These are phyloP conservation scores for Collybia sp. DNA, from an alignment of 768 basidiomycete genomes.

Conservation along the genomic window DNA sequence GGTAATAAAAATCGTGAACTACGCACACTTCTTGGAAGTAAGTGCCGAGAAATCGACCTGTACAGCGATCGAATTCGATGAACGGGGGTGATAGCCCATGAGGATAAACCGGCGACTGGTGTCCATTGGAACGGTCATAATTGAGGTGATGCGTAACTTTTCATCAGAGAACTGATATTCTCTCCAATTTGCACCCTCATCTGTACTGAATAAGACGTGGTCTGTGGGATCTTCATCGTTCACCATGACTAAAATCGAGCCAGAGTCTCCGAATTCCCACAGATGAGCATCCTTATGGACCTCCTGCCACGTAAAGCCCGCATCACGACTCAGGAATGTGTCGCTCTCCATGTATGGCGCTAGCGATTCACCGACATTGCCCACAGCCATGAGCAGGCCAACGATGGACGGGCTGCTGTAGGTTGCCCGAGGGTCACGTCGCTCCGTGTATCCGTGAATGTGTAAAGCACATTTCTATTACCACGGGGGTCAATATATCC, in stretches of 20 bases:
- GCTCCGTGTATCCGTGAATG: slow-evolving; percentile 94
- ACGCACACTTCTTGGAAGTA: slow-evolving; percentile 72
- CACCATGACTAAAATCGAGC: slow-evolving; percentile 87
- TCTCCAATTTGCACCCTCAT: slow-evolving; percentile 86
- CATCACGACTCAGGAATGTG: slow-evolving; percentile 95
- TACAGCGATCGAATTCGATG: slow-evolving; percentile 53
- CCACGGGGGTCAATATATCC: slow-evolving; percentile 1
- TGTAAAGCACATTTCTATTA: slow-evolving; percentile 79
- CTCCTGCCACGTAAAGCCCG: slow-evolving; percentile 97
- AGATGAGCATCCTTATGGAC: slow-evolving; percentile 97
- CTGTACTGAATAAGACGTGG: slow-evolving; percentile 81
- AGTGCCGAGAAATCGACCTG: slow-evolving; percentile 88
- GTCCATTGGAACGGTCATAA: slow-evolving; percentile 87
- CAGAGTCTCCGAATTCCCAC: slow-evolving; percentile 98
- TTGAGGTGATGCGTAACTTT: slow-evolving; percentile 65
- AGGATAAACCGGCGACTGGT: slow-evolving; percentile 90
- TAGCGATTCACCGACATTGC: slow-evolving; percentile 87
- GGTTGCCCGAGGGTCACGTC: slow-evolving; percentile 84
- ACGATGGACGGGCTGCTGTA: slow-evolving; percentile 91
- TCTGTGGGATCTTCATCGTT: slow-evolving; percentile 95
- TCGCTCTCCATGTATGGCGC: slow-evolving; percentile 83
- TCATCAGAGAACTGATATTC: slow-evolving; percentile 82
- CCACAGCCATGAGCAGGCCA: slow-evolving; percentile 93
- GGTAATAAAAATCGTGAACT: background rate
- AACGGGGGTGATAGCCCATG: slow-evolving; percentile 57